Conservation (phyloP, 1,284 basidiomycete genomes). For the Vanrija sp. region DNA sequence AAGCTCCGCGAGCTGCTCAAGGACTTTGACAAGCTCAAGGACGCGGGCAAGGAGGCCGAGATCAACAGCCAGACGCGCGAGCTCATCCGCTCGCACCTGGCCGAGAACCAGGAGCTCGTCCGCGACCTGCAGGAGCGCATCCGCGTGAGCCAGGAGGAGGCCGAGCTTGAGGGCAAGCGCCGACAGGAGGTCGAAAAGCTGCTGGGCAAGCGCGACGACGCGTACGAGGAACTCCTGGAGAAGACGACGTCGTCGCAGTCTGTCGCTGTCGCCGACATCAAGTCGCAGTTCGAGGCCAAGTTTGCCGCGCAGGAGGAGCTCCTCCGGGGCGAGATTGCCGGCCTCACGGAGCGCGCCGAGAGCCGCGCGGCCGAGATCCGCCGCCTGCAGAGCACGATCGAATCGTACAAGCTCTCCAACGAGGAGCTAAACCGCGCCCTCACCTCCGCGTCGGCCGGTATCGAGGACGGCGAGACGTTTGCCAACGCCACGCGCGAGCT, state of each 20-base stretch:
- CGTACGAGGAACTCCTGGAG: conserved; percentile 87
- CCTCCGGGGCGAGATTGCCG: conserved; percentile 77
- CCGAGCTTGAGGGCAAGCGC: conserved; percentile 75
- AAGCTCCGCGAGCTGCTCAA: conserved; percentile 41
- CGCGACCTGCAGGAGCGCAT: conserved; percentile 88
- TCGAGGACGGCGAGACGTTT: conserved; percentile 92
- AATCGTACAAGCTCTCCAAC: conserved; percentile 91
- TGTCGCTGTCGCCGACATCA: conserved; percentile 56
- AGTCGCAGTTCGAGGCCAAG: conserved; percentile 91
- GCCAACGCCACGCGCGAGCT: conserved; percentile 96
- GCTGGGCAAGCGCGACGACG: conserved; percentile 75
- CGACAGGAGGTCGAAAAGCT: conserved; percentile 84
- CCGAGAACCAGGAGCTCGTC: conserved; percentile 79
- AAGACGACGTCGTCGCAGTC: conserved; percentile 36
- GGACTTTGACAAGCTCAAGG: conserved; percentile 32
- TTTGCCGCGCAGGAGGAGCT: conserved; percentile 89
- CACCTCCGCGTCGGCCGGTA: conserved; percentile 90
- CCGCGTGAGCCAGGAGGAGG: conserved; percentile 86
- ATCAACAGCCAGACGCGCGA: conserved; percentile 34
- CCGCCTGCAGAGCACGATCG: conserved; percentile 77
- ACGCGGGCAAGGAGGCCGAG: conserved; percentile 35
- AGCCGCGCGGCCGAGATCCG: conserved; percentile 80
- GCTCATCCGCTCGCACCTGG: conserved; percentile 75
- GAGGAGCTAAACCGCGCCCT: conserved; percentile 98
- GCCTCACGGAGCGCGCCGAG: conserved; percentile 88